Evolutionary conservation across 2,329 filamentous ascomycete species (phyloP), one percentile per base, ranked within the genome.

Genomic region (Chrysoporthe austroafricana): DNA sequence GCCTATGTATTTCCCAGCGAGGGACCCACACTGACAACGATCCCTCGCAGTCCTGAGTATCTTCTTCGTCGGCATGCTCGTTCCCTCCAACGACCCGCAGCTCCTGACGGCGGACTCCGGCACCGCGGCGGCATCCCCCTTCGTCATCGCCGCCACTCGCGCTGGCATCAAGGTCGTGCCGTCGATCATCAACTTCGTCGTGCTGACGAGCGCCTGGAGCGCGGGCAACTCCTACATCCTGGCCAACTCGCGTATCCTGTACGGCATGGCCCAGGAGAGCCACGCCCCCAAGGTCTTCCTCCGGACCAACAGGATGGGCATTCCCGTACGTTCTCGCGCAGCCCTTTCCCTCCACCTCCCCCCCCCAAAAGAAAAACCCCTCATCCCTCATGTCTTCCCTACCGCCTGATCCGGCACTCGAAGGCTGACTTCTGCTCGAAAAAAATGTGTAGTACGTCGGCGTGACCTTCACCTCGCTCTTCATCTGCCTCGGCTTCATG

Each of bases 151-250:
- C 0, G 81, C 87, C 21, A 79, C 81, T 13, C 82, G 82, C 44
- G 85, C 84, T 0, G 84, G 84, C 0, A 86, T 84, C 77, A 75
- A 83, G 58, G 82, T 82, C 2, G 83, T 83, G 1, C 84, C 83
- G 1, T 79, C 86, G 66, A 78, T 87, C 1, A 85, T 87, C 77
- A 88, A 88, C 69, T 83, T 80, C 7, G 78, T 85, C 62, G 84
- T 85, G 66, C 79, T 88, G 61, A 79, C 85, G 18, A 84, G 84
- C 42, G 82, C 86, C 18, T 79, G 85, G 50, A 81, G 78, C 0
- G 82, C 84, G 2, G 79, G 81, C 13, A 88, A 87, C 72, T 81
- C 81, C 56, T 84, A 82, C 1, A 81, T 88, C 50, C 87, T 88
- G 71, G 84, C 87, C 61, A 83, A 82, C 4, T 85, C 83, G 0